phyloP scores from a whole-genome alignment of 257 asterid genomes.

The Scutellaria minor region DNA sequence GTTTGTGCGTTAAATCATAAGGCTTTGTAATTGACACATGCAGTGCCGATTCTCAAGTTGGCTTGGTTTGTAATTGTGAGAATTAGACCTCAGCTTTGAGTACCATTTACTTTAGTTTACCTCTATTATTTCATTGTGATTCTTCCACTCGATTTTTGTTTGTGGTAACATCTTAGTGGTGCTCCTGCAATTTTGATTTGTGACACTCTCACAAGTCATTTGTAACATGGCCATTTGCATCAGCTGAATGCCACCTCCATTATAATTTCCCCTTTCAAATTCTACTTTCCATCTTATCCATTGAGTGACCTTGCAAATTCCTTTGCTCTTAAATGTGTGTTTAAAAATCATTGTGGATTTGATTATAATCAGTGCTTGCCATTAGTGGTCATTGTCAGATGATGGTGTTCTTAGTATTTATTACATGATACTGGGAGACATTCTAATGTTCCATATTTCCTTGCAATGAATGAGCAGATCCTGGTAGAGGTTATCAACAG shows the following conservation, averaged over 20 bases:
- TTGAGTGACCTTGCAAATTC: slow-evolving; percentile 23
- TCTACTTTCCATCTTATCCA: slow-evolving; percentile 12
- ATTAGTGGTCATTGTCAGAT: slow-evolving; percentile 23
- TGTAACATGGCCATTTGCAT: background rate
- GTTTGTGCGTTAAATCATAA: slow-evolving; percentile 18
- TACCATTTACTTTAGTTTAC: background rate
- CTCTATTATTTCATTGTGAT: background rate
- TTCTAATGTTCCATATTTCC: slow-evolving; percentile 40
- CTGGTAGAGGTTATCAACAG: slow-evolving; percentile 73
- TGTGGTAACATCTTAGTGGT: slow-evolving; percentile 19
- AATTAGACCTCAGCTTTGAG: slow-evolving; percentile 18
- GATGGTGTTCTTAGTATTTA: slow-evolving; percentile 27
- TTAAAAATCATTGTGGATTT: slow-evolving; percentile 7
- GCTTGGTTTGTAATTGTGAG: background rate
- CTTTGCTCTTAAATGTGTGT: background rate
- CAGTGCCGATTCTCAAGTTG: slow-evolving; percentile 5
- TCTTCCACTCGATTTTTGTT: slow-evolving; percentile 1
- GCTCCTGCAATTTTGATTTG: background rate
- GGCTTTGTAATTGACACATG: slow-evolving; percentile 16
- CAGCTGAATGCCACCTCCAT: slow-evolving; percentile 1
- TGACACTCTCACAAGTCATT: slow-evolving; percentile 13
- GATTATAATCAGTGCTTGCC: slow-evolving; percentile 4
- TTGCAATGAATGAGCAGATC: slow-evolving; percentile 61
- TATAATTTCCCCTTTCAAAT: background rate
- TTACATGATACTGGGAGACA: slow-evolving; percentile 32